A percentile compares a stretch with the other conserved stretches of the same genome.
Evolutionary conservation across 306 rosid genomes (phyloP).

Genomic region (Fragaria vesca): DNA sequence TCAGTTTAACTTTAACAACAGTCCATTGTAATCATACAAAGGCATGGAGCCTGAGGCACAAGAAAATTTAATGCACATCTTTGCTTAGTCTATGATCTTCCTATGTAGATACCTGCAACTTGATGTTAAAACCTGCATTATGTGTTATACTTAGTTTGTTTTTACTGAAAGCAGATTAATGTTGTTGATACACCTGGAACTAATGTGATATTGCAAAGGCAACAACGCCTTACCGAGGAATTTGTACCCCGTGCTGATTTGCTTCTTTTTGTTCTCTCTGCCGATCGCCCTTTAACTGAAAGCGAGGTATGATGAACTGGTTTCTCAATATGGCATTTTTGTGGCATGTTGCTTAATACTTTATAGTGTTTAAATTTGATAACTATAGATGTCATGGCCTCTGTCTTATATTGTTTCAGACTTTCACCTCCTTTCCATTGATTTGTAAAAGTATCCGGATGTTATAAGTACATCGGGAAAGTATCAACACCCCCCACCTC

Average conservation of each 20-base stretch:
- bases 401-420: neutral
- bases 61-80: neutral
- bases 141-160: neutral
- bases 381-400: neutral
- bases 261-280: conserved; percentile 92
- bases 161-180: conserved; percentile 61
- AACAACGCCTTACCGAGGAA: conserved; percentile 94
- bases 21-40: neutral
- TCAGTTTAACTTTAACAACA: neutral
- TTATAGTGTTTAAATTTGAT: neutral
- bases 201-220: conserved; percentile 97
- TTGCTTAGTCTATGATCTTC: neutral
- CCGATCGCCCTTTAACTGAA: conserved; percentile 95
- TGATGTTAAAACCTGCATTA: conserved; percentile 8
- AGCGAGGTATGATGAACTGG: conserved; percentile 66
- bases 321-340: conserved; percentile 15
- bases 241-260: conserved; percentile 98
- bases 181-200: conserved; percentile 98
- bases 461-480: neutral
- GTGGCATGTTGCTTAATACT: neutral
- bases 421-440: neutral
- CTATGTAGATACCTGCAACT: neutral
- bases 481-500: neutral
- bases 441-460: neutral
- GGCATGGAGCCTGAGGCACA: neutral